A percentile compares a stretch with the other conserved stretches of the same genome.
These are phyloP conservation scores for Hypoxylon sp. DNA, from an alignment of 2,329 filamentous ascomycete genomes.

Conservation along the genomic window DNA sequence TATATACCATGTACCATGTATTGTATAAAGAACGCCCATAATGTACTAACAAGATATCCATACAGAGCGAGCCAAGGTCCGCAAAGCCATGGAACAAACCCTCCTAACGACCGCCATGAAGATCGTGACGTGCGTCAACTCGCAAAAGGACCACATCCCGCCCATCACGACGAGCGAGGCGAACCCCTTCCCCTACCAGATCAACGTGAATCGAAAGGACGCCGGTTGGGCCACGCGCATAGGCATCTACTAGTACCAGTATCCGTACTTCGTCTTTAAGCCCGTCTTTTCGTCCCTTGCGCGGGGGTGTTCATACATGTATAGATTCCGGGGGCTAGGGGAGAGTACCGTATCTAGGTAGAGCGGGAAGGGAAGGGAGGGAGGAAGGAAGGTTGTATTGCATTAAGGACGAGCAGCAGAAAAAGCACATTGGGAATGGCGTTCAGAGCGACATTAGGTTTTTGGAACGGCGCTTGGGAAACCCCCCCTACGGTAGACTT, in stretches of 20 bases:
- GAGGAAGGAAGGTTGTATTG: conserved; percentile 7
- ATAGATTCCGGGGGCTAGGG: background rate
- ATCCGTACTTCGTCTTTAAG: background rate
- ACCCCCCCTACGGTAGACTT: conserved; percentile 28
- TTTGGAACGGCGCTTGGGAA: conserved; percentile 21
- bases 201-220: conserved; percentile 86
- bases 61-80: conserved; percentile 92
- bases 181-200: conserved; percentile 96
- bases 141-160: conserved; percentile 95
- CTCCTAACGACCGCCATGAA: conserved; percentile 90
- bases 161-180: conserved; percentile 93
- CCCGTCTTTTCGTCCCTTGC: no score
- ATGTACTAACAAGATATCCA: no score
- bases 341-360: background rate
- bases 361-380: background rate
- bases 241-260: conserved; percentile 73
- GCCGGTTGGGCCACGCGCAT: conserved; percentile 83
- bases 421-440: conserved; percentile 10
- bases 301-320: background rate
- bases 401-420: background rate
- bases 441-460: conserved; percentile 20
- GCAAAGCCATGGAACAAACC: conserved; percentile 90
- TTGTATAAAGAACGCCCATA: background rate
- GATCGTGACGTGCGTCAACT: conserved; percentile 88
- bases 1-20: background rate